phyloP scores from a whole-genome alignment of 768 basidiomycete species.

The Auricularia heimuer region DNA sequence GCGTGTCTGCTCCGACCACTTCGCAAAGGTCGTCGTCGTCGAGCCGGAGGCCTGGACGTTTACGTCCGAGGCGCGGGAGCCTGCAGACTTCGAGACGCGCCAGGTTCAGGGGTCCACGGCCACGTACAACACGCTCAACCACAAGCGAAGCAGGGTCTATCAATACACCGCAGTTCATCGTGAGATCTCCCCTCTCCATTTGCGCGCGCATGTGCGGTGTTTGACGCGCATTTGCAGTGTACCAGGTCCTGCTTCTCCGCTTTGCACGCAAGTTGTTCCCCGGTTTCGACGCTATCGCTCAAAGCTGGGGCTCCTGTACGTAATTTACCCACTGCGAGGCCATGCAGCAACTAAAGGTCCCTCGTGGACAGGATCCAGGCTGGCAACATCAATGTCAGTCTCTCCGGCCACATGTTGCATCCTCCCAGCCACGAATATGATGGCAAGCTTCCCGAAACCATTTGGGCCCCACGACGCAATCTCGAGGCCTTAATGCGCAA shows the following conservation, averaged over 20 bases:
- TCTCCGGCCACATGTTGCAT: constrained; percentile 8
- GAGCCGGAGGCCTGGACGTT: constrained; percentile 23
- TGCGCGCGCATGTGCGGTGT: neutral
- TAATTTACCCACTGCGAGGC: neutral
- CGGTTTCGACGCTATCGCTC: constrained; percentile 8
- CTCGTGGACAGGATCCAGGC: constrained; percentile 6
- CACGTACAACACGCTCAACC: neutral
- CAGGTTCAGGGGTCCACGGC: neutral
- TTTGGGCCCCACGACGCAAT: constrained; percentile 16
- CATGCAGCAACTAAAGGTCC: neutral
- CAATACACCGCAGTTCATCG: neutral
- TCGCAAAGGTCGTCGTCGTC: constrained; percentile 23
- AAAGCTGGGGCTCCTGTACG: constrained; percentile 6
- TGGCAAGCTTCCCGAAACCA: constrained; percentile 14
- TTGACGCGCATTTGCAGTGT: neutral
- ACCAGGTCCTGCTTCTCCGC: neutral
- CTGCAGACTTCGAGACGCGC: neutral
- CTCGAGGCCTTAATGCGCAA: constrained; percentile 23
- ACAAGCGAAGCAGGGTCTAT: neutral
- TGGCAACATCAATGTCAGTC: constrained; percentile 12
- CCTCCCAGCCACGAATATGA: constrained; percentile 10
- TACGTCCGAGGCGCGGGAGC: constrained; percentile 12
- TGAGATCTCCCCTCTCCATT: neutral
- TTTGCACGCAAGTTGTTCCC: neutral
- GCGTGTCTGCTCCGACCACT: constrained; percentile 24